Evolutionary conservation across 768 basidiomycete species (phyloP).

Genomic region (Mycena filopes): DNA sequence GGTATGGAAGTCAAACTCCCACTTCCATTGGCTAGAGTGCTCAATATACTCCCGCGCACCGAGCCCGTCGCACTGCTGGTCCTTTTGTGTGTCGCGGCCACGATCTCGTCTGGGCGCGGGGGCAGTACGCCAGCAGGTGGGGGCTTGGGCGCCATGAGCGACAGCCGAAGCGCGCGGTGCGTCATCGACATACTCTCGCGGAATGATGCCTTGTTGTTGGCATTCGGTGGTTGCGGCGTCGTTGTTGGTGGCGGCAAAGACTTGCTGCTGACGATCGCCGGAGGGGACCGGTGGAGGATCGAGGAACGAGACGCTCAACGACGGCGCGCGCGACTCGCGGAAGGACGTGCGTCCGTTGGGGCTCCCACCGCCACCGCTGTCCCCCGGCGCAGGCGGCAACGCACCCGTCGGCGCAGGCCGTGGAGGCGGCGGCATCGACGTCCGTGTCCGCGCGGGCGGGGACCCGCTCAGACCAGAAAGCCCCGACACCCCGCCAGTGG

Average conservation of each 20-base stretch:
- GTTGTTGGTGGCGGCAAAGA: background rate
- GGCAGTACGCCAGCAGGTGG: conserved; percentile 71
- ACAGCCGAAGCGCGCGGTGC: conserved; percentile 67
- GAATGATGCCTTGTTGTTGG: conserved; percentile 51
- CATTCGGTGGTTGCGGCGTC: conserved; percentile 34
- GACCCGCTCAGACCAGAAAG: conserved; percentile 28
- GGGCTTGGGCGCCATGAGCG: conserved; percentile 70
- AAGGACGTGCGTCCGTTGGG: conserved; percentile 21
- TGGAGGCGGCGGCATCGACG: conserved; percentile 77
- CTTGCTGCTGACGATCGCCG: conserved; percentile 27
- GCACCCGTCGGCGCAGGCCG: conserved; percentile 79
- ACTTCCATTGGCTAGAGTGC: conserved; percentile 5
- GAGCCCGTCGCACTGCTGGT: conserved; percentile 33
- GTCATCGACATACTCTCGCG: conserved; percentile 61
- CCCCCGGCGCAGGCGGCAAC: conserved; percentile 71
- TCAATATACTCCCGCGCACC: background rate
- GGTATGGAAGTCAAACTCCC: conserved; percentile 45
- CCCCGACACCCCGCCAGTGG: no score
- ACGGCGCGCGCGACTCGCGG: conserved; percentile 22
- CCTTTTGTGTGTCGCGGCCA: conserved; percentile 42
- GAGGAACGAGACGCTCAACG: conserved; percentile 23
- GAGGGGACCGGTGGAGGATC: conserved; percentile 19
- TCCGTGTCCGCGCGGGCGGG: conserved; percentile 45
- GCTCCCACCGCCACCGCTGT: background rate
- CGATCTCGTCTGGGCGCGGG: conserved; percentile 72